Evolutionary conservation across 805 yeast species (phyloP), one percentile per base, ranked within the genome.

Genomic region (Kuraishia hungarica): DNA sequence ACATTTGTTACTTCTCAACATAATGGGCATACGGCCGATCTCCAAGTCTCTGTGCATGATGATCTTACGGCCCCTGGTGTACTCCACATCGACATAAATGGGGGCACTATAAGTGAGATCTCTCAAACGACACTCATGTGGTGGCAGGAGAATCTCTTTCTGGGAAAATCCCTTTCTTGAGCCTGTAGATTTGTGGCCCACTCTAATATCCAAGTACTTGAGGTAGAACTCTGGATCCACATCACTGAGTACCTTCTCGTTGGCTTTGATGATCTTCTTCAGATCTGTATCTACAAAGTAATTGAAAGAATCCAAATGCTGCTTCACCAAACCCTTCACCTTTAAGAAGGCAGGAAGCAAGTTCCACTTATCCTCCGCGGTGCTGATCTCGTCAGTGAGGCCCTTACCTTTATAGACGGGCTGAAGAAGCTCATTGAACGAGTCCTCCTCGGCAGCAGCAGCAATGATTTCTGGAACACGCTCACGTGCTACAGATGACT

Each of bases 1-100:
- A 78, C 99, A 94, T 68, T 91, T 90, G 67, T 90, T 89, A 24
- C 97, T 88, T 63, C 97, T 79, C 62, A 94, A 78, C 99, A 94
- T 94, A 64, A 94, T 85, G n/a, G 99, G 99, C 97, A 94, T 94
- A 65, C 96, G 82, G 39, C 99, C 99, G 58, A 94, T 93, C 67
- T 92, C 97, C 57, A 94, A 80, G 66, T 90, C 96, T 63, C 87
- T 80, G 62, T 90, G 93, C 76, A 89, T 82, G 61, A 93, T 89
- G 68, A 94, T 89, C 69, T 90, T 91, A 59, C 93, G 78, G 39
- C 98, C 99, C 67, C 97, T 80, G 0, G 98, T 94, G 67, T 94
- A 94, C 67, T 94, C 99, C 23, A 94, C 97, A 72, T 94, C 99
- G 52, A 93, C 99, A 63, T 86, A 89, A 46, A 93, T 89, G 1